A percentile compares a stretch with the other conserved stretches of the same genome.
Evolutionary conservation across 2,329 filamentous ascomycete genomes (phyloP).

Genomic region (Balansia obtecta): DNA sequence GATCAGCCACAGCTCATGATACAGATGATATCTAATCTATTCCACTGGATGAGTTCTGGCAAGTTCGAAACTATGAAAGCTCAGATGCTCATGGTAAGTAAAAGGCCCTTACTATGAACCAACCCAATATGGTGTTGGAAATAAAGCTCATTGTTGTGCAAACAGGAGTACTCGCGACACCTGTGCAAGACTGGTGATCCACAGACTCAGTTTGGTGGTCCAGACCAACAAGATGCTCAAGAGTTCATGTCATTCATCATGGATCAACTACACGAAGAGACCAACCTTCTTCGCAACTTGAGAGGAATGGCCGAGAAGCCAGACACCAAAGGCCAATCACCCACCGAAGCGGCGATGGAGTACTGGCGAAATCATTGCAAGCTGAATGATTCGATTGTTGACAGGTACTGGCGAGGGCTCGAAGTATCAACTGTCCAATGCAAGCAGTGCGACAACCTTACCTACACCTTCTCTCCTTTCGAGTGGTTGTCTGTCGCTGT

Average conservation of each 20-base stretch:
- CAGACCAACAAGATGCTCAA: constrained; percentile 77
- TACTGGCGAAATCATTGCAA: constrained; percentile 65
- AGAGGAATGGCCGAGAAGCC: constrained; percentile 19
- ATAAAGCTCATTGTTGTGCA: neutral
- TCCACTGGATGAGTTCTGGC: constrained; percentile 42
- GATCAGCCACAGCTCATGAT: constrained; percentile 46
- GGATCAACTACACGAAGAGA: constrained; percentile 73
- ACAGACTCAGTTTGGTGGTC: constrained; percentile 49
- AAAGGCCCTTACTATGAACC: neutral
- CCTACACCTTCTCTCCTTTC: constrained; percentile 29
- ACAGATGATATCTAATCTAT: constrained; percentile 45
- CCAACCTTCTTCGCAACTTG: constrained; percentile 48
- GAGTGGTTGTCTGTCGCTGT: constrained; percentile 43
- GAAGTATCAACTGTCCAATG: constrained; percentile 63
- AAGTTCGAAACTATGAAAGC: constrained; percentile 39
- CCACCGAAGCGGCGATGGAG: constrained; percentile 48
- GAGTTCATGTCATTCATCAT: constrained; percentile 81
- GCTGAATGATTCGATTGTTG: constrained; percentile 62
- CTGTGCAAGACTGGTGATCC: constrained; percentile 19
- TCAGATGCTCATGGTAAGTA: constrained; percentile 44
- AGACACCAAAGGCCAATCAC: constrained; percentile 19
- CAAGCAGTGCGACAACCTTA: constrained; percentile 39
- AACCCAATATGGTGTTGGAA: neutral
- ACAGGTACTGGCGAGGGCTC: constrained; percentile 67
- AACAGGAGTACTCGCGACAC: constrained; percentile 41